phyloP scores from a whole-genome alignment of 2,329 filamentous ascomycete genomes.

The Talaromyces sp. region DNA sequence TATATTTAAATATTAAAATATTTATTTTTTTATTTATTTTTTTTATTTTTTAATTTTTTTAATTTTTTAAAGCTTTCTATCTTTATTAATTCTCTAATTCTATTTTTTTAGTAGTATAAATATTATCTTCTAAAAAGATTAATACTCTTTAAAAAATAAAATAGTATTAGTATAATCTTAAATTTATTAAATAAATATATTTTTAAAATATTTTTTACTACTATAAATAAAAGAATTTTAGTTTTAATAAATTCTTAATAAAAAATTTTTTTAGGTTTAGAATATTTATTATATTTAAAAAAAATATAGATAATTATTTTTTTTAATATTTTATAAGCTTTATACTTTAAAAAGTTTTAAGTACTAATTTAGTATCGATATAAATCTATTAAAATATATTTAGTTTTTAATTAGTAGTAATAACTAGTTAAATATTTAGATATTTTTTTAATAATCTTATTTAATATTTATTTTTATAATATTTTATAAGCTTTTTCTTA shows the following conservation, averaged over 20 bases:
- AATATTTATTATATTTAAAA: background rate
- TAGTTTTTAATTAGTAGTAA: background rate
- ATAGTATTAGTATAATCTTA: background rate
- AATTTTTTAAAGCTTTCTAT: background rate
- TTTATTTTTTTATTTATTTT: background rate
- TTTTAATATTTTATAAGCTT: background rate
- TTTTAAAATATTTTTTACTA: too few species aligned
- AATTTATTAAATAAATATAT: background rate
- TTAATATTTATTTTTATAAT: too few species aligned
- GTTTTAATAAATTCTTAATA: too few species aligned
- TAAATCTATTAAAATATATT: background rate
- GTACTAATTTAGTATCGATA: background rate
- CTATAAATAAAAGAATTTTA: too few species aligned
- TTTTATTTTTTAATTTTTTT: background rate
- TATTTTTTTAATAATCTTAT: too few species aligned
- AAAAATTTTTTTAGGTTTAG: too few species aligned
- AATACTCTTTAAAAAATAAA: background rate
- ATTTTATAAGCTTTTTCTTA: too few species aligned
- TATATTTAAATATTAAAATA: background rate
- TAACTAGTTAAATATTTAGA: accelerated
- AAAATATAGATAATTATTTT: background rate
- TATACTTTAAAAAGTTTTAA: background rate
- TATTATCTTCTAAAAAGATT: background rate
- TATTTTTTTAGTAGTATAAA: background rate
- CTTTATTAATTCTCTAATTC: background rate